Evolutionary conservation across 2,329 filamentous ascomycete genomes (phyloP).

Genomic region (Hymenoscyphus albidus): DNA sequence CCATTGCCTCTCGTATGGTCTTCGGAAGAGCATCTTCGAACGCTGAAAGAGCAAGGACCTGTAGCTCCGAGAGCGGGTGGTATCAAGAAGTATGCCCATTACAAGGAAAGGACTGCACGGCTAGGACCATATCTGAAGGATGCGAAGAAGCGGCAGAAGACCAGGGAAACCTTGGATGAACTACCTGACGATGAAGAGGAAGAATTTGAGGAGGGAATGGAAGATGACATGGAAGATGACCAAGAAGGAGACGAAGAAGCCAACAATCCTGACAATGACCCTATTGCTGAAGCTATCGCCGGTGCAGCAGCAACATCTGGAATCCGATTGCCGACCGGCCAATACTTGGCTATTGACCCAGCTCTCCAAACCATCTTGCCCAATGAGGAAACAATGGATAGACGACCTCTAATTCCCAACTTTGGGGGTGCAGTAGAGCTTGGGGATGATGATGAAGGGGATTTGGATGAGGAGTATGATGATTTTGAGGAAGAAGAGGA

Average conservation of each 20-base stretch:
- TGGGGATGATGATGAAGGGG: background rate
- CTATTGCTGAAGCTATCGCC: background rate
- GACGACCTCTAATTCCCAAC: background rate
- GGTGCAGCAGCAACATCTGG: too few species aligned
- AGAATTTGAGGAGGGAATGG: too few species aligned
- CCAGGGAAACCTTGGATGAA: background rate
- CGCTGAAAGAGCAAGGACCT: background rate
- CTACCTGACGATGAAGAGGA: too few species aligned
- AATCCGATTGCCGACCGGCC: background rate
- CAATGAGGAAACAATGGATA: background rate
- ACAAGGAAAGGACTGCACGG: background rate
- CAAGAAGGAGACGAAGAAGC: background rate
- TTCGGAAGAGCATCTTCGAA: background rate
- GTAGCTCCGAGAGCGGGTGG: background rate
- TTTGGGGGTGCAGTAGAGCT: background rate
- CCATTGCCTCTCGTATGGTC: constrained; percentile 3
- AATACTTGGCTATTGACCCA: background rate
- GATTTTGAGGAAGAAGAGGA: constrained; percentile 1
- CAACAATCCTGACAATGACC: background rate
- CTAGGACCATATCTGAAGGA: background rate
- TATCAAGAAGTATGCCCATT: background rate
- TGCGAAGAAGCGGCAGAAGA: background rate
- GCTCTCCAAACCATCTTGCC: background rate
- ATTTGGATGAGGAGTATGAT: background rate
- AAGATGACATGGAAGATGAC: too few species aligned